Evolutionary conservation across 345 rosid genomes (phyloP), one percentile per base, ranked within the genome.

Genomic region (Laguncularia racemosa): DNA sequence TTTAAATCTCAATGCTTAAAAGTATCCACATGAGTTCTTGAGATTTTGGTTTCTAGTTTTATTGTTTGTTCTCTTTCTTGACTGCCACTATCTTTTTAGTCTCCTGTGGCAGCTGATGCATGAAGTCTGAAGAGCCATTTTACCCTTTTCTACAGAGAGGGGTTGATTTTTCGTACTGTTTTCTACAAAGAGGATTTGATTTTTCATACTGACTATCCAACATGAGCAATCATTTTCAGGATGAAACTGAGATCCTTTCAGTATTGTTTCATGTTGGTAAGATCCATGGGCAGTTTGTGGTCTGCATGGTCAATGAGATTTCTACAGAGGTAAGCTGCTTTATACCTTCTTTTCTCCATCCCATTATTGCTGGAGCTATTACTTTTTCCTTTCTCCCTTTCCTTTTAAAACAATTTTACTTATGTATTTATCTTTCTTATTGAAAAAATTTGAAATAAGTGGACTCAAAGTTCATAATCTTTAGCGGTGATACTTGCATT

Each of bases 221-320:
- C 14, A 11, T 28, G 14, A 19, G 26, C 26, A 43, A 65, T 50
- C 62, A 26, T 52, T 71, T 38, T 20, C 64, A 93, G 97, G 99
- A 93, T 75, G 99, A 93, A 79, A 78, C 70, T 23, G 83, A 64
- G 68, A 59, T 83, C 75, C 73, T 93, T 68, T 76, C 85, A 48
- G 82, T 73, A 69, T 38, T 93, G 65, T 93, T 87, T 70, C 63
- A 74, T 60, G 64, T 87, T 60, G 99, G 99, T 52, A 81, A 55
- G 75, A 85, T 66, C 52, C 99, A 89, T 52, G 74, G 85, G 52
- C 64, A 74, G 17, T 89, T 86, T 54, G 67, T 80, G 46, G 70
- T 50, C 50, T 59, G 50, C 59, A 55, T 82, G 57, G 65, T 83
- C 56, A 48, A 76, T 68, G 80, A 82, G 67, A 82, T 81, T 75